Conservation (phyloP, 73 alveolate species). For the Paramecium bursaria region DNA sequence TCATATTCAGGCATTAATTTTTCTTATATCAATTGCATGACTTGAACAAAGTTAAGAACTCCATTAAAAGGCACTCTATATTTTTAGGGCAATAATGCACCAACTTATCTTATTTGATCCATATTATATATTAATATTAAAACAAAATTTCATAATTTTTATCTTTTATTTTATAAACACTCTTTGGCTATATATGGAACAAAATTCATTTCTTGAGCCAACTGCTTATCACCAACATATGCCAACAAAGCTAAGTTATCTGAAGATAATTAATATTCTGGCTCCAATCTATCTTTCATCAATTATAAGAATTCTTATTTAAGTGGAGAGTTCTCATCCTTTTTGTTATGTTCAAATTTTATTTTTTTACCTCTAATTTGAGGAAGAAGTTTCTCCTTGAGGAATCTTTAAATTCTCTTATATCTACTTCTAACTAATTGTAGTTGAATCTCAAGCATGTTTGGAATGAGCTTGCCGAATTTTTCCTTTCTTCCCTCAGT, state of each 20-base stretch:
- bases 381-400: constrained; percentile 7
- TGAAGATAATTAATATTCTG: constrained; percentile 7
- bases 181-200: constrained; percentile 18
- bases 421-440: constrained; percentile 55
- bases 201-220: too few species aligned
- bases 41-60: too few species aligned
- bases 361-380: neutral
- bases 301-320: constrained; percentile 24
- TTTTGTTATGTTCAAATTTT: too few species aligned
- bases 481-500: constrained; percentile 58
- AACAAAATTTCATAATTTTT: too few species aligned
- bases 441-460: constrained; percentile 47
- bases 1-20: constrained; percentile 36
- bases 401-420: constrained; percentile 7
- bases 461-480: constrained; percentile 43
- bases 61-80: too few species aligned
- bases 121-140: too few species aligned
- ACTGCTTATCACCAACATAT: constrained; percentile 57
- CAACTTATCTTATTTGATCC: too few species aligned
- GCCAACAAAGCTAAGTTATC: constrained; percentile 29
- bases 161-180: constrained; percentile 29
- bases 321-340: neutral
- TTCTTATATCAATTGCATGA: too few species aligned
- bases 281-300: constrained; percentile 56
- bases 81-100: too few species aligned